Percentiles rank a stretch among this genome's conserved stretches.
Evolutionary conservation across 257 asterid species (phyloP).

Genomic region (Linderniella brevidens): DNA sequence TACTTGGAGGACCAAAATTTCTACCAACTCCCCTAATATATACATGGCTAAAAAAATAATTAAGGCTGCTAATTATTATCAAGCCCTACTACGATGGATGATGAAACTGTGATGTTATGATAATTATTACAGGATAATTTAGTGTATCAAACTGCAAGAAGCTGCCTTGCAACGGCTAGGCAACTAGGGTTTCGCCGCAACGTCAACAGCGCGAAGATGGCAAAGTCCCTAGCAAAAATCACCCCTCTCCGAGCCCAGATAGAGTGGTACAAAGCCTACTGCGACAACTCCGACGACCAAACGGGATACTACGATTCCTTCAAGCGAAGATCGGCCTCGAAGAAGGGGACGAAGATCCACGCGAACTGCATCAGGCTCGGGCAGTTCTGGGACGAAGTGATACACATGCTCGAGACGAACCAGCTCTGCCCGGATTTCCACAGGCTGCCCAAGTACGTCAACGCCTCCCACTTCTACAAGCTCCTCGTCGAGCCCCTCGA

Average conservation of each 20-base stretch:
- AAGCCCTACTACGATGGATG: no score
- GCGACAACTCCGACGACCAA: constrained; percentile 55
- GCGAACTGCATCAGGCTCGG: constrained; percentile 40
- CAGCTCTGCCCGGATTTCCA: constrained; percentile 71
- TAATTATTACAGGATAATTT: constrained; percentile 31
- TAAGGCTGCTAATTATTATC: no score
- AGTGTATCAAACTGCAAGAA: constrained; percentile 29
- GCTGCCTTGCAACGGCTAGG: constrained; percentile 42
- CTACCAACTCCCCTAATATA: no score
- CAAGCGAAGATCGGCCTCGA: constrained; percentile 51
- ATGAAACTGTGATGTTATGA: background rate
- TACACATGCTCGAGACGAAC: constrained; percentile 45
- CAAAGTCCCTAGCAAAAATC: constrained; percentile 35
- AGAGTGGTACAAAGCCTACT: constrained; percentile 59
- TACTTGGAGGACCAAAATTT: no score
- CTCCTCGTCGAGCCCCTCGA: constrained; percentile 86
- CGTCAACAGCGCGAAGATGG: constrained; percentile 60
- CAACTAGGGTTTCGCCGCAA: constrained; percentile 48
- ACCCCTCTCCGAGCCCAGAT: constrained; percentile 60
- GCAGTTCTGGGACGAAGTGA: constrained; percentile 48
- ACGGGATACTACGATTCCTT: constrained; percentile 78
- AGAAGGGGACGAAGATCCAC: constrained; percentile 31
- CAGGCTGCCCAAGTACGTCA: constrained; percentile 47
- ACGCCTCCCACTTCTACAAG: constrained; percentile 53
- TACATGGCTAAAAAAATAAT: no score